Evolutionary conservation across 345 rosid genomes (phyloP), one percentile per base, ranked within the genome.

Genomic region (Eucalyptus guilfoylei): DNA sequence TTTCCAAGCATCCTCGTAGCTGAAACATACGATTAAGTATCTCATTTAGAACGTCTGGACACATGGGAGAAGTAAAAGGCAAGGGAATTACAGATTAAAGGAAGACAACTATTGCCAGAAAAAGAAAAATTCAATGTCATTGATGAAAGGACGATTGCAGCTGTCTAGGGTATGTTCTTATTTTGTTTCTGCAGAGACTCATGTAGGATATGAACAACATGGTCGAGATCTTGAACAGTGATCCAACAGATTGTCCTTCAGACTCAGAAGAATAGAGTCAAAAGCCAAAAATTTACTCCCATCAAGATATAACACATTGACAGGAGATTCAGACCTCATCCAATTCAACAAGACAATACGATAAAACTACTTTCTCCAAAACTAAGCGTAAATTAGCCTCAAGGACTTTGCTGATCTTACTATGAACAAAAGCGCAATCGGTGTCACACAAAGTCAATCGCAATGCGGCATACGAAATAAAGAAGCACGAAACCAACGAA

Each of bases 1-100:
- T 91, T 94, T 87, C 93, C 92, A 94, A 40, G 98, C 97, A 91
- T 96, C 98, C 88, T 92, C 94, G 88, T 92, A 95, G 93, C 99
- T 97, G 91, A 23, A 89, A 87, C 86, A 49, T 24, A 54, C 14
- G 28, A 45, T 0, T 1, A 45, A 49, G 28, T 32, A 23, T 76
- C 86, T 48, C n/a, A 69, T 47, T 69, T 64, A 49, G 37, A 50
- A 86, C 11, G 12, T 86, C 30, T 17, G 47, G 47, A 52, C 6
- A 49, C 12, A 48, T 6, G 47, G 16, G 30, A 40, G 30, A 76
- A 76, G 85, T 76, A 40, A 76, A 76, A 40, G 85, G 47, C 47
- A 37, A 40, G 83, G 47, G 47, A 76, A 21, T 76, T 40, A 21
- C 26, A 76, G 83, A 76, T 21, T 76, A 9, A 76, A 76, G 83